Conservation (phyloP, 768 basidiomycete genomes). For the Hygrophoropsis aurantiaca region DNA sequence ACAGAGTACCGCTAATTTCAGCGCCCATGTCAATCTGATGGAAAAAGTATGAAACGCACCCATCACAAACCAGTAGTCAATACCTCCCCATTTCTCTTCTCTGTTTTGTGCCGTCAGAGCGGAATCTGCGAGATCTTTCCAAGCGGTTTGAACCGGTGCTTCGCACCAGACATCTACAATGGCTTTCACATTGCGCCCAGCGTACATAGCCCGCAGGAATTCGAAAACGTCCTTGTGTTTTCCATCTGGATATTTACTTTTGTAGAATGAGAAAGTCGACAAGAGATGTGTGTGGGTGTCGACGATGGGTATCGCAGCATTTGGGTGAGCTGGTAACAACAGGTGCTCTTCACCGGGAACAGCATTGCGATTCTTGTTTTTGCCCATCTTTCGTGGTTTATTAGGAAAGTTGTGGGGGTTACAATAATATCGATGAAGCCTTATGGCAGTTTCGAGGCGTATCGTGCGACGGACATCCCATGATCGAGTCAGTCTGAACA, state of each 20-base stretch:
- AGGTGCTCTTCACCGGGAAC: slow-evolving; percentile 35
- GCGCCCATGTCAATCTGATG: background rate
- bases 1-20: background rate
- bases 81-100: slow-evolving; percentile 56
- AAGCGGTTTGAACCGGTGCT: slow-evolving; percentile 58
- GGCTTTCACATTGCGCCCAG: slow-evolving; percentile 54
- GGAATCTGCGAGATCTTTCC: slow-evolving; percentile 75
- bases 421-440: too few species aligned
- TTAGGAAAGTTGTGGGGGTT: too few species aligned
- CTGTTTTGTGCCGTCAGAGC: slow-evolving; percentile 53
- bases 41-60: slow-evolving; percentile 41
- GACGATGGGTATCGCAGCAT: slow-evolving; percentile 45
- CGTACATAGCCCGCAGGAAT: slow-evolving; percentile 65
- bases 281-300: slow-evolving; percentile 89
- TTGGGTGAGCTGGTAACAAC: slow-evolving; percentile 26
- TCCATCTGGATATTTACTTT: slow-evolving; percentile 57
- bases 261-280: slow-evolving; percentile 68
- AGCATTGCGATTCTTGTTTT: slow-evolving; percentile 27
- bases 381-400: slow-evolving; percentile 29
- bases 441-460: background rate
- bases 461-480: slow-evolving; percentile 4
- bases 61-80: slow-evolving; percentile 84
- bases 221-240: slow-evolving; percentile 58
- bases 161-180: slow-evolving; percentile 92
- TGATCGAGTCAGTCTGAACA: slow-evolving; percentile 2